A percentile compares a stretch with the other conserved stretches of the same genome.
Conservation (phyloP, 225 moss, liverwort and hornwort species). For the Pleurozium schreberi region DNA sequence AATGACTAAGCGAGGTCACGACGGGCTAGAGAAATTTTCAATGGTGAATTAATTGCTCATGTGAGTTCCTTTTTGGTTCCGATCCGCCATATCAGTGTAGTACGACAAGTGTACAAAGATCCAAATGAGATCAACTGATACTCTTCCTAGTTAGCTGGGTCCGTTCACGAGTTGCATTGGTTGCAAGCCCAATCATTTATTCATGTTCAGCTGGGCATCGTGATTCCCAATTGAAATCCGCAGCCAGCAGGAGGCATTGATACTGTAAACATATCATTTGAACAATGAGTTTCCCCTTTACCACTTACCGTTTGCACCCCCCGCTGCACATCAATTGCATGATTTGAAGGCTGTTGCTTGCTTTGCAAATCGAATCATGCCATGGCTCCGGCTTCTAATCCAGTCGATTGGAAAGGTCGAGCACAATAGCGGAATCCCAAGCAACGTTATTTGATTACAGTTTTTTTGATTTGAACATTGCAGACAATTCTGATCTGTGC, state of each 20-base stretch:
- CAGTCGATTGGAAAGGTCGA: neutral
- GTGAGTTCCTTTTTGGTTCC: neutral
- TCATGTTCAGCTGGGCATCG: neutral
- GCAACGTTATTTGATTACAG: neutral
- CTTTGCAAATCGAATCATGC: neutral
- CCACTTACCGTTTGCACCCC: neutral
- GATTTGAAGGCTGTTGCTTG: neutral
- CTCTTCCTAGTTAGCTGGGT: neutral
- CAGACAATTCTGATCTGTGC: neutral
- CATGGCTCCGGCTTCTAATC: no score
- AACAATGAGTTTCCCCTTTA: neutral
- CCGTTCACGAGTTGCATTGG: neutral
- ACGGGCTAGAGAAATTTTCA: no score
- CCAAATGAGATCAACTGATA: neutral
- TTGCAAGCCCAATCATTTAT: neutral
- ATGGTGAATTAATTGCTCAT: no score
- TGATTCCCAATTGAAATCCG: neutral
- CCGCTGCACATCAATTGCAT: neutral
- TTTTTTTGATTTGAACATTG: neutral
- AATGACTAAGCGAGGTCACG: no score
- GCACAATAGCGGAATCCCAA: neutral
- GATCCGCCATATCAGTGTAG: neutral
- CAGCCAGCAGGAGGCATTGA: neutral
- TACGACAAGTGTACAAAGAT: neutral
- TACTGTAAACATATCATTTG: neutral